These are phyloP conservation scores for Jaenimonas drosophilae DNA, from an alignment of 208 protist genomes.

Conservation along the genomic window DNA sequence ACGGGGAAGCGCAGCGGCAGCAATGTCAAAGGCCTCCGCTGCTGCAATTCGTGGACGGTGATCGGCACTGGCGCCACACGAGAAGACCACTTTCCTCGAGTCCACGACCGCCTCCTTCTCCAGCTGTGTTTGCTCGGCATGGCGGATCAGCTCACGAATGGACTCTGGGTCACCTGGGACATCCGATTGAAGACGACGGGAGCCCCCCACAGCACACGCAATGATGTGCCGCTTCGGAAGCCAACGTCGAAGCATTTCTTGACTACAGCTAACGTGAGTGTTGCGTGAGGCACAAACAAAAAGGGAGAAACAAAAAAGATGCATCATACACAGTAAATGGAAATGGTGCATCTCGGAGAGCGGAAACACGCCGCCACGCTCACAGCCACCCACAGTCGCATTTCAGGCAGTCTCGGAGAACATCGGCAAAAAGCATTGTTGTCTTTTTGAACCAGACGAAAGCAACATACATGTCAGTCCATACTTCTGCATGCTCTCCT, in stretches of 20 bases:
- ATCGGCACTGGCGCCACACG: slow-evolving; percentile 59
- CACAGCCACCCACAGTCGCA: no score
- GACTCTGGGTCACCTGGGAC: slow-evolving; percentile 30
- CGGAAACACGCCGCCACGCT: no score
- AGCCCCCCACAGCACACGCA: background rate
- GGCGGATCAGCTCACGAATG: slow-evolving; percentile 39
- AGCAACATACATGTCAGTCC: no score
- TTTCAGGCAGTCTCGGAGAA: no score
- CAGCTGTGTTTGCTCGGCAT: slow-evolving; percentile 37
- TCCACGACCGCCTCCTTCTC: slow-evolving; percentile 51
- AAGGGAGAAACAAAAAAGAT: slow-evolving; percentile 2
- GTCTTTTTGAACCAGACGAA: background rate
- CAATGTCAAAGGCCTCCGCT: slow-evolving; percentile 79
- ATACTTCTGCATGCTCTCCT: no score
- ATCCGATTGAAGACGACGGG: slow-evolving; percentile 3
- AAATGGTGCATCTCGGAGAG: no score
- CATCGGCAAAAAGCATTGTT: slow-evolving; percentile 1
- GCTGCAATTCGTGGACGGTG: slow-evolving; percentile 74
- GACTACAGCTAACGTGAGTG: background rate
- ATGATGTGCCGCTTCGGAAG: background rate
- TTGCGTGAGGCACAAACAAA: background rate
- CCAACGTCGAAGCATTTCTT: slow-evolving; percentile 1
- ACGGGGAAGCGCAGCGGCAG: slow-evolving; percentile 58
- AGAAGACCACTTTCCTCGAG: slow-evolving; percentile 60
- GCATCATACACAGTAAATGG: background rate